Base-by-base conservation (phyloP, 306 rosid genomes). In the Abrus pulchellus region DNA sequence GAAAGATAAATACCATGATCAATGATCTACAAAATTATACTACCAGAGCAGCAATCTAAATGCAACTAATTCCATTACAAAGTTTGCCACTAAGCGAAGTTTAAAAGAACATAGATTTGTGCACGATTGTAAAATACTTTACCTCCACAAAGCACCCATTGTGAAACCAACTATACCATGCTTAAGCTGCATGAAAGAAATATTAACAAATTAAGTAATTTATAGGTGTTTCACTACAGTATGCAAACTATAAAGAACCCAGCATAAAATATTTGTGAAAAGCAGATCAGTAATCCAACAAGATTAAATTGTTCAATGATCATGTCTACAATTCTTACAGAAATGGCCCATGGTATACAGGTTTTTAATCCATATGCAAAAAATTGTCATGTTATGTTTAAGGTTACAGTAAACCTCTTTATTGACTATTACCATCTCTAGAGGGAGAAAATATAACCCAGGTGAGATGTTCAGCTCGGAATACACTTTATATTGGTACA, bases 81-180 rank as follows among this genome's bases (percentile, higher is more conserved):
- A 6, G 11, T 61, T 80, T n/a, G 12, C 45, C 40, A 41, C 5
- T 8, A 54, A n/a, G 55, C 7, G 30, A 83, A 63, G 55, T 52
- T 59, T 74, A 11, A 56, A 77, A 66, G 49, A 14, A 55, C 61
- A 75, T 36, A 66, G 57, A 69, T 41, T 8, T 34, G 78, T 36
- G 68, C 65, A 71, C 14, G 30, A 67, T 93, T 20, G 20, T 20
- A 20, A 20, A 20, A 20, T 20, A 20, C 20, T 20, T 59, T 95
- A 93, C 98, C 99, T 93, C 99, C 98, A 95, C 78, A 95, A 82
- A 68, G 93, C 61, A 52, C 97, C 99, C 98, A 92, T 91, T 34
- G 98, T 81, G 71, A 80, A 89, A 70, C 98, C 99, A 52, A 87
- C 97, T 62, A 95, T 48, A 57, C 99, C 99, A 87, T 95, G 98